Evolutionary conservation across 768 basidiomycete genomes (phyloP), one percentile per base, ranked within the genome.

Genomic region (Pisolithus orientalis): DNA sequence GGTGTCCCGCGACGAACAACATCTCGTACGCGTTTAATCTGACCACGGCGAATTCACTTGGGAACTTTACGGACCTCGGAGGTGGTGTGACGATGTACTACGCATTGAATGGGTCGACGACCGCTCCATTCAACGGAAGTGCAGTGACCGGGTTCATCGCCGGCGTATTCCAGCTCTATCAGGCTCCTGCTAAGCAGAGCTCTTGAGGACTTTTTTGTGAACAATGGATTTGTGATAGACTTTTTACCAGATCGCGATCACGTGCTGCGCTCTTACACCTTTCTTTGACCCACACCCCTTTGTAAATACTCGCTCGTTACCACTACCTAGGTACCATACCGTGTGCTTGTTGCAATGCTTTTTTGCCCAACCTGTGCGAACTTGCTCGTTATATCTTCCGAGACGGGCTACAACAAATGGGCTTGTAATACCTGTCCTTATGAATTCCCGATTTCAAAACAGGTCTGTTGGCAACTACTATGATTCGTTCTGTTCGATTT

Each of bases 291-390:
- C 11, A 34, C 34, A 11, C 31, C 34, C 34, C 28, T 34, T 34
- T 14, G 34, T 34, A 34, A 21, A 21, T 13, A 34, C 11, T 34
- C 34, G 13, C 14, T 34, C 13, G 5, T 34, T 34, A 34, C 34
- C 13, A 34, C 34, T 29, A 7, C 28, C 14, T 14, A 13, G 14
- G 34, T 34, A 34, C 34, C 34, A 34, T 34, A 34, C 34, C 13
- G 10, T 14, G 25, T n/a, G n/a, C 39, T 8, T 10, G 5, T 27
- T 11, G 21, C 37, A n/a, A 94, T 95, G 91, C 76, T 94, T 34
- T 95, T 95, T 75, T 97, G 95, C 65, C 95, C 95, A 29, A 90
- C 86, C 49, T 98, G 95, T 62, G 83, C 90, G 28, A 98, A 97
- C 68, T 75, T 91, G 42, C 80, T 94, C 14, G 77, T 87, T 43